phyloP scores from a whole-genome alignment of 176 grass and related monocot genomes.

The Oryza rufipogon region DNA sequence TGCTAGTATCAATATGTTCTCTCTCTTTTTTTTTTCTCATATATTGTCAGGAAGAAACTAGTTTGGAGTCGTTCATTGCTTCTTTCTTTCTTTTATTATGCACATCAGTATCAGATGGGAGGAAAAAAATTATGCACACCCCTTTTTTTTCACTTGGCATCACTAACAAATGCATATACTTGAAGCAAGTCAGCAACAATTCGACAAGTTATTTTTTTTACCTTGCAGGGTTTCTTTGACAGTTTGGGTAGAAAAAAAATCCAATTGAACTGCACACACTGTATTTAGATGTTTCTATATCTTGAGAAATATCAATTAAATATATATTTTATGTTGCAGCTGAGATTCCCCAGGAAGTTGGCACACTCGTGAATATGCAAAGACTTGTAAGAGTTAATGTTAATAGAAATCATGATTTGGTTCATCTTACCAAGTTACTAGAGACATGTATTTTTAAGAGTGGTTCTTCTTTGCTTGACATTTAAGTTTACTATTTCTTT shows the following conservation, averaged over 20 bases:
- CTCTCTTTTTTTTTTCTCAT: constrained; percentile 4
- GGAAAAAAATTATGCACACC: background rate
- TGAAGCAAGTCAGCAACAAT: background rate
- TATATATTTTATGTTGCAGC: constrained; percentile 58
- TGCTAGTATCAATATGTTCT: background rate
- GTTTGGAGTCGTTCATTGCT: constrained; percentile 8
- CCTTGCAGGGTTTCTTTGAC: background rate
- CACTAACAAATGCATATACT: constrained; percentile 1
- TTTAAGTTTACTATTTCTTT: constrained; percentile 34
- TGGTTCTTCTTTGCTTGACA: constrained; percentile 26
- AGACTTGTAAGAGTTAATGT: constrained; percentile 73
- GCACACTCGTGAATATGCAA: constrained; percentile 81
- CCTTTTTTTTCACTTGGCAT: constrained; percentile 9
- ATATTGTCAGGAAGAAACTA: constrained; percentile 16
- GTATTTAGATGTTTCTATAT: constrained; percentile 7
- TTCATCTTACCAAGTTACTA: constrained; percentile 38
- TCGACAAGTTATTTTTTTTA: background rate
- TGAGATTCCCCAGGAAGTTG: constrained; percentile 67
- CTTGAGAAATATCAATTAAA: constrained; percentile 34
- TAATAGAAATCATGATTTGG: constrained; percentile 28
- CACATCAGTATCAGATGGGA: background rate
- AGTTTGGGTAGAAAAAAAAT: background rate
- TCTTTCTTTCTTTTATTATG: background rate
- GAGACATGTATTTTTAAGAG: constrained; percentile 30
- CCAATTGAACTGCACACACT: background rate